Evolutionary conservation across 2,329 filamentous ascomycete species (phyloP).

Genomic region (Sphaerulina vaccinii): DNA sequence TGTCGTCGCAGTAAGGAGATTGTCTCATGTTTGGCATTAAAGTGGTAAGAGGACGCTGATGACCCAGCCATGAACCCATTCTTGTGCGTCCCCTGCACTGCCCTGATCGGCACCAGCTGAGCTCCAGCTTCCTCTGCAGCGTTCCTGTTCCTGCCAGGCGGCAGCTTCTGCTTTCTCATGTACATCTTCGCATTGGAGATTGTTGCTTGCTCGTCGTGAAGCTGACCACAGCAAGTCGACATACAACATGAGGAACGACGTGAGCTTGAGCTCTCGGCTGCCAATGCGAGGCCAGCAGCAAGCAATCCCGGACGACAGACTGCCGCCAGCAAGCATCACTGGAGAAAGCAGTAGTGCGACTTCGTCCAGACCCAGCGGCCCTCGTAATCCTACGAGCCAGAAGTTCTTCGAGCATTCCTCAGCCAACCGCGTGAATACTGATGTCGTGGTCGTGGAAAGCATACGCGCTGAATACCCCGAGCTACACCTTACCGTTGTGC

Average conservation of each 20-base stretch:
- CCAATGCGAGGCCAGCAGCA: neutral
- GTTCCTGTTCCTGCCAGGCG: neutral
- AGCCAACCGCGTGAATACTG: constrained; percentile 45
- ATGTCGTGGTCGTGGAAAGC: constrained; percentile 45
- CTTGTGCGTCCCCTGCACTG: no score
- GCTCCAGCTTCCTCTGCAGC: neutral
- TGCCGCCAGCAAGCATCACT: constrained; percentile 20
- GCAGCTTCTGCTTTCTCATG: neutral
- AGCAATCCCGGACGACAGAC: neutral
- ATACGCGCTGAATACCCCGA: constrained; percentile 47
- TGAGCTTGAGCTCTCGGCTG: neutral
- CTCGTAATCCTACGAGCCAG: constrained; percentile 39
- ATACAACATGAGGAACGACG: constrained; percentile 8
- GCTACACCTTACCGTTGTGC: constrained; percentile 45
- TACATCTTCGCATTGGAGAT: neutral
- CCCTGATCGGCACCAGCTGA: neutral
- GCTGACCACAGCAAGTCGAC: neutral
- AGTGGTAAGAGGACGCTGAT: no score
- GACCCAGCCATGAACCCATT: no score
- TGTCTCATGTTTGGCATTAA: no score
- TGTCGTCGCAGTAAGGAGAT: no score
- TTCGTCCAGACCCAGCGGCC: constrained; percentile 12
- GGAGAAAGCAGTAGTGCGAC: constrained; percentile 8
- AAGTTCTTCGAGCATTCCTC: constrained; percentile 48
- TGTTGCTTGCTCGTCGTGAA: neutral